Percentiles rank a stretch among this genome's conserved stretches.
Conservation (phyloP, 441 rosid species). For the Gossypium davidsonii region DNA sequence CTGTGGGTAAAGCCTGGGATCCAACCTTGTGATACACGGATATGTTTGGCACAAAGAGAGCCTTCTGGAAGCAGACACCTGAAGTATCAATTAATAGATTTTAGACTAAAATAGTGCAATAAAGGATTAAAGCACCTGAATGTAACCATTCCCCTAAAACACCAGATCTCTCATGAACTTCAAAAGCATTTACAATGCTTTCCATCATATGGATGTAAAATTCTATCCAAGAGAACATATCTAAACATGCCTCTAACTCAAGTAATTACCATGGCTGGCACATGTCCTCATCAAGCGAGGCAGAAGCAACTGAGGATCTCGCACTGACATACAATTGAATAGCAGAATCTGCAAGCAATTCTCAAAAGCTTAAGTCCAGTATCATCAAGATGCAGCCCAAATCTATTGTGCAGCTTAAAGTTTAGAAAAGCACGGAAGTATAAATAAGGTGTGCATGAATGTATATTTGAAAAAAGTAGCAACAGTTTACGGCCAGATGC, state of each 20-base stretch:
- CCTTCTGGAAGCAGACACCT: conserved; percentile 83
- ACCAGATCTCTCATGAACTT: not conserved
- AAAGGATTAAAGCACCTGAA: not conserved
- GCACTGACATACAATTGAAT: conserved; percentile 89
- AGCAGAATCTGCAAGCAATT: conserved; percentile 60
- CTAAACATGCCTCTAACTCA: not conserved
- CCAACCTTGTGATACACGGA: conserved; percentile 85
- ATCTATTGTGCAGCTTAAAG: conserved; percentile 1
- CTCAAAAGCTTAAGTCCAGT: conserved; percentile 11
- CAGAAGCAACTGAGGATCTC: conserved; percentile 89
- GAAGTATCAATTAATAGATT: conserved; percentile 22
- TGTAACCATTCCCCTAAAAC: not conserved
- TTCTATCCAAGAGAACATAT: not conserved
- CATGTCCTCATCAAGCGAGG: conserved; percentile 64
- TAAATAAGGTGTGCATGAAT: not conserved
- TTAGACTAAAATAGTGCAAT: not conserved
- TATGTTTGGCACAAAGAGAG: conserved; percentile 82
- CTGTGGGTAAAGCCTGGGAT: conserved; percentile 38
- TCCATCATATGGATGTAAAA: not conserved
- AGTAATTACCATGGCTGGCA: conserved; percentile 55
- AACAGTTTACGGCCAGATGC: not conserved
- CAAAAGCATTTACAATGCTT: not conserved
- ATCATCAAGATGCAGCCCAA: not conserved
- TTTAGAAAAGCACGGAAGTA: conserved; percentile 5
- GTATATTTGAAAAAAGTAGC: not conserved